Base-by-base conservation (phyloP, 73 alveolate species). In the Paramecium bursaria region DNA sequence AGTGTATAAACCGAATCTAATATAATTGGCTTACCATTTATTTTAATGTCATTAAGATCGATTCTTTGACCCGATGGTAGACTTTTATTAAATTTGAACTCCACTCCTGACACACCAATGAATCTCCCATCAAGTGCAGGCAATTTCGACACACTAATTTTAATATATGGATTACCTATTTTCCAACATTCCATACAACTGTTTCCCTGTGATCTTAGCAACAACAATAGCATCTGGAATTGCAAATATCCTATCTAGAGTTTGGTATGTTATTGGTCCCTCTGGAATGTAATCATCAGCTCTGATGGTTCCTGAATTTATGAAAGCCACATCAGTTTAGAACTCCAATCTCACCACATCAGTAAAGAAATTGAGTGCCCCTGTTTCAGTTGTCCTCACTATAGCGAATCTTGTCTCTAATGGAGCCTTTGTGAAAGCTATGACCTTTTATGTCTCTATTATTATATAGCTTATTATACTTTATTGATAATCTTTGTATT, bases 251-350 rank as follows among this genome's bases (percentile, higher is more conserved):
- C 86, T 75, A 50, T 67, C 79, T 14, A 89, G 6, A 30, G 74
- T 73, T 30, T 90, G 33, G 85, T 90, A 77, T 74, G 86, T 92
- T 13, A 90, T 50, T 22, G 51, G 75, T 2, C 97, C 97, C 27
- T 85, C 75, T 6, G 73, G 47, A 30, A 92, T 22, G 14, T 73
- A 50, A 14, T 75, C 49, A 74, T 92, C 94, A 3, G 95, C 82
- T 61, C 97, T 61, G 14, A 75, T 54, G 15, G 95, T 90, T 17
- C 97, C 97, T 50, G 93, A 57, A 51, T 92, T 92, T 15, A 87
- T 39, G 39, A 92, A 9, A 19, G 91, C 85, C 9, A 91, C 57
- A 60, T 92, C 97, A 26, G 91, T 30, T 14, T 85, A 74, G 27
- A 50, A 74, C 55, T 87, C 94, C 17, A 50, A 52, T 48, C 90